These are phyloP conservation scores for Naganishia cerealis DNA, from an alignment of 1,284 basidiomycete species.

Conservation along the genomic window DNA sequence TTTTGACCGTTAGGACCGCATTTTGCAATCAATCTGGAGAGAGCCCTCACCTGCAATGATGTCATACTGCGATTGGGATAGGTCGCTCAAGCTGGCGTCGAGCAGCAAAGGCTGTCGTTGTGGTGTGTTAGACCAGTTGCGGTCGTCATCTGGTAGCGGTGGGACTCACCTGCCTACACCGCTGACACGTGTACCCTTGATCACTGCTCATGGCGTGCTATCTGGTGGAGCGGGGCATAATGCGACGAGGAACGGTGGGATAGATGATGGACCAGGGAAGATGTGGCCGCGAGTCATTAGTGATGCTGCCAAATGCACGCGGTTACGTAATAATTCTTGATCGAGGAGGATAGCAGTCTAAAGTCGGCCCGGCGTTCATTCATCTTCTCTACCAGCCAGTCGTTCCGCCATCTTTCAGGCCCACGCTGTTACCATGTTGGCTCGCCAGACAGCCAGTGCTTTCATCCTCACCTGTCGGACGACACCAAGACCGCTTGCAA, in stretches of 20 bases:
- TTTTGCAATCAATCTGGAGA: conserved; percentile 51
- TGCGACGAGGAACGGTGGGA: background rate
- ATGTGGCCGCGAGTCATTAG: background rate
- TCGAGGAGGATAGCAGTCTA: background rate
- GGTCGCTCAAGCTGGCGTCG: conserved; percentile 77
- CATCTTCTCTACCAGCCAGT: background rate
- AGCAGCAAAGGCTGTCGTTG: conserved; percentile 70
- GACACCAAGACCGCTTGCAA: background rate
- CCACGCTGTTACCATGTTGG: background rate
- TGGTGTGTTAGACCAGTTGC: background rate
- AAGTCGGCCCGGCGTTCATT: background rate
- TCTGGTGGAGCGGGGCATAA: background rate
- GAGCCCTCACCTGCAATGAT: conserved; percentile 62
- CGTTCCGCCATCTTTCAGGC: no score
- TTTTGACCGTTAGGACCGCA: conserved; percentile 58
- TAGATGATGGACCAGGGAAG: background rate
- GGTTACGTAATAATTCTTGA: background rate
- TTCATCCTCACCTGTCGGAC: background rate
- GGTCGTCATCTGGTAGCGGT: background rate
- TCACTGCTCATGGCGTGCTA: conserved; percentile 29
- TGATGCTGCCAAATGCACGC: background rate
- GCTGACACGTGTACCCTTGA: conserved; percentile 45
- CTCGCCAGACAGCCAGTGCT: background rate
- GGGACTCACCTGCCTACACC: conserved; percentile 48
- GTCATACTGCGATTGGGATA: conserved; percentile 80